Base-by-base conservation (phyloP, 208 protist genomes). In the Acanthamoeba sp. region DNA sequence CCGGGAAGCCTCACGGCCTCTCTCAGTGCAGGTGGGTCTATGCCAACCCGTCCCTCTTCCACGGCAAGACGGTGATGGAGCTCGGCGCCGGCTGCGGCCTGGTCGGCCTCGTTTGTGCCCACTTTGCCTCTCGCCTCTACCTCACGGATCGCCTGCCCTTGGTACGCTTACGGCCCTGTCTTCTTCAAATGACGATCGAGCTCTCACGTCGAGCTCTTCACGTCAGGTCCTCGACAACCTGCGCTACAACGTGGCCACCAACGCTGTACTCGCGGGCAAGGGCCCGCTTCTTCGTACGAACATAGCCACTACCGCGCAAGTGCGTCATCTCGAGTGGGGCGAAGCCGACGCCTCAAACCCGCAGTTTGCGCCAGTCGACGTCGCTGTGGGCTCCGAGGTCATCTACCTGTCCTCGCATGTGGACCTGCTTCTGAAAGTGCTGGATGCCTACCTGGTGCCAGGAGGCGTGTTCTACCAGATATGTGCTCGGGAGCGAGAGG, bases 11-110 rank as follows among this genome's bases (percentile, higher is more conserved):
- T 16, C 48, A 55, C 4, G 48, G 4, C 48, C 22, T 55, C 48
- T n/a, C n/a, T 24, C 24, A 1, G 42, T 84, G 34, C 73, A 84
- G 76, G 40, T 84, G 76, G 76, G 76, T 84, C 18, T 84, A 84
- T 57, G 76, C 22, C 22, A 84, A 84, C 42, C 12, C 76, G 18
- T 22, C 14, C 40, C 76, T 84, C 76, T 84, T 84, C n/a, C 18
- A n/a, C 5, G 76, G 38, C 40, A 84, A 84, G 76, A n/a, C 40
- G 34, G 76, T 84, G 76, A 84, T 84, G 76, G 76, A 84, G 76
- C 76, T 84, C 5, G 76, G 76, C 3, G 76, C 76, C n/a, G 76
- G 76, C 16, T 84, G 76, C 24, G 76, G 76, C 24, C 40, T 84
- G 16, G 76, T 84, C 9, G 76, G 76, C 24, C 34, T 84, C n/a